Conservation (phyloP, 345 rosid species). For the Dipteronia dyeriana region DNA sequence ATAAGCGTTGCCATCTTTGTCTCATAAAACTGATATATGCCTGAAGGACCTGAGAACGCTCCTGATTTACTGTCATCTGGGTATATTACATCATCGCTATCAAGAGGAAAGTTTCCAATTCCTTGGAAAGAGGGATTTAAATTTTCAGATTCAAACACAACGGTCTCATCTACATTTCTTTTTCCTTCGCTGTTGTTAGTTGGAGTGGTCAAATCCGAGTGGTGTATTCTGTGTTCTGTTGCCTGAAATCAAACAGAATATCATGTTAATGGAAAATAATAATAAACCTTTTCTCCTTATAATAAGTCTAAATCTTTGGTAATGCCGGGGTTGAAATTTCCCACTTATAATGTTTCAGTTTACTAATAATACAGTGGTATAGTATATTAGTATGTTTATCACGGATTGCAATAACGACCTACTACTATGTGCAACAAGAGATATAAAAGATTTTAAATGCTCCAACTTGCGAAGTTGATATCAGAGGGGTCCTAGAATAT, state of each 20-base stretch:
- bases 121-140: constrained; percentile 37
- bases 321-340: background rate
- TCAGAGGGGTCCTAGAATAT: background rate
- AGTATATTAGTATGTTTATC: background rate
- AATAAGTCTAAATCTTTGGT: background rate
- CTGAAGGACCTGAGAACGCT: constrained; percentile 47
- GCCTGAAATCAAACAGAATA: constrained; percentile 44
- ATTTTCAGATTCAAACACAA: constrained; percentile 47
- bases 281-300: background rate
- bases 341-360: constrained; percentile 3
- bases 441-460: background rate
- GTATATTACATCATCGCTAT: constrained; percentile 41
- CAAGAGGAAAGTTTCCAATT: constrained; percentile 43
- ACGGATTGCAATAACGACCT: background rate
- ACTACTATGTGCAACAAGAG: background rate
- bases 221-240: constrained; percentile 40
- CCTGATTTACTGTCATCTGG: constrained; percentile 46
- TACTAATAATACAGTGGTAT: background rate
- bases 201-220: constrained; percentile 33
- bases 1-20: constrained; percentile 66
- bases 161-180: constrained; percentile 50
- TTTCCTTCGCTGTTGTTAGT: constrained; percentile 41
- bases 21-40: constrained; percentile 74
- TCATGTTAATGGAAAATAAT: constrained; percentile 10
- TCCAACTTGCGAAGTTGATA: background rate